These are phyloP conservation scores for Blastobotrys indianensis DNA, from an alignment of 1,139 yeast genomes.

Conservation along the genomic window DNA sequence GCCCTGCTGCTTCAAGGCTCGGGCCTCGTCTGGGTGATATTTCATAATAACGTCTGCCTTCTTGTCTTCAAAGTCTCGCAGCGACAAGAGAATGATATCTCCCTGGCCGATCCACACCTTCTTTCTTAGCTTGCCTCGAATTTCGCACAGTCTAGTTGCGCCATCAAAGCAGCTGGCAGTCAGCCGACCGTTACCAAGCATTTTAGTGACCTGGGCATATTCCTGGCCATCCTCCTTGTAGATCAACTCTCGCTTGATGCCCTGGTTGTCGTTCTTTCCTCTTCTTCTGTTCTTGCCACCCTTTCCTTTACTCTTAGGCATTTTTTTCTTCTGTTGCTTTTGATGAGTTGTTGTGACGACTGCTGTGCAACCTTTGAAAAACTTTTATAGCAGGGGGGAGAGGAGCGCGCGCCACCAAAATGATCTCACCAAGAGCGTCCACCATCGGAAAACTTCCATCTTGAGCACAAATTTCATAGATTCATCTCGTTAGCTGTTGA, in stretches of 20 bases:
- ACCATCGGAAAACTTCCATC: no score
- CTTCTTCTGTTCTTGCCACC: conserved; percentile 84
- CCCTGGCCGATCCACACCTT: conserved; percentile 99
- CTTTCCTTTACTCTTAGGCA: conserved; percentile 55
- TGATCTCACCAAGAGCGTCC: no score
- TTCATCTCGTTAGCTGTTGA: no score
- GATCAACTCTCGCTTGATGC: conserved; percentile 90
- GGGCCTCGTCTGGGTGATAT: conserved; percentile 96
- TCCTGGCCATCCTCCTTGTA: conserved; percentile 96
- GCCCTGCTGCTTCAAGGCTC: conserved; percentile 91
- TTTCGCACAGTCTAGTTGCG: conserved; percentile 88
- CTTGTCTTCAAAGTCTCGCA: conserved; percentile 98
- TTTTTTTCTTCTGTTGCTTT: conserved; percentile 16
- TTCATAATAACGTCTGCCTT: conserved; percentile 97
- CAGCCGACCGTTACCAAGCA: conserved; percentile 97
- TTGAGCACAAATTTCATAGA: no score
- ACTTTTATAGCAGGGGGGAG: no score
- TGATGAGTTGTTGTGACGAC: no score
- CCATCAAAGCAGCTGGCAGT: conserved; percentile 96
- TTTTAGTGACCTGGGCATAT: conserved; percentile 95
- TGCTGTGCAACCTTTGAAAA: no score
- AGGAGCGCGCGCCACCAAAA: no score
- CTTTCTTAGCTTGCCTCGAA: conserved; percentile 98
- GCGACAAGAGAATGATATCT: conserved; percentile 89
- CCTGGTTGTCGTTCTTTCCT: conserved; percentile 93